Base-by-base conservation (phyloP, 805 yeast genomes). In the Metschnikowia noctiluminum region DNA sequence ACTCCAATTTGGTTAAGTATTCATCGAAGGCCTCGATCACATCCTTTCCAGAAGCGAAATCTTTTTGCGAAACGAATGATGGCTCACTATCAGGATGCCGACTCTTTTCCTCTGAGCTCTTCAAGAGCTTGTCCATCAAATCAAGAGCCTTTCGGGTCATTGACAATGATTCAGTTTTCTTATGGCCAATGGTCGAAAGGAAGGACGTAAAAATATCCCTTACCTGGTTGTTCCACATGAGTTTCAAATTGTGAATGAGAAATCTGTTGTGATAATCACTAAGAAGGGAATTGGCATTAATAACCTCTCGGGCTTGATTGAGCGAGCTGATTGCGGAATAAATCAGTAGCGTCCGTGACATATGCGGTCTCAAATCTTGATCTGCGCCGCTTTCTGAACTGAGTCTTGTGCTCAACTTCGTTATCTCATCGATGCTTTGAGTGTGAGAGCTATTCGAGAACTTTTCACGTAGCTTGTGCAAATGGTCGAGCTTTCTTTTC, bases 211-310 rank as follows among this genome's bases (percentile, higher is more conserved):
- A 68, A 11, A 79, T 69, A 58, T 89, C 81, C 48, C 97, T 71
- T 9, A 83, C 76, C 3, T 69, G 61, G 51, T 86, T 83, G 63
- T 87, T 85, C 96, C 97, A 90, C 56, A 82, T 86, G 56, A 90
- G 62, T 57, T 84, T 80, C 63, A 89, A 74, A 48, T 85, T 81
- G 56, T 89, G 90, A 21, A 89, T 68, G 50, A 84, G 79, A 63
- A 85, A 89, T 42, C 89, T 70, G 62, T 91, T 90, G 50, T 77
- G 78, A 65, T 80, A 86, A 46, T 53, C 71, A 36, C 62, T 60
- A 2, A 62, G 65, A 7, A 62, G 53, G 6, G 64, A 46, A 26
- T 60, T 57, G 35, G 60, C 46, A 12, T 56, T 54, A 2, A 59
- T 49, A 2, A 61, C 65, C 42, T 60, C 60, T 28, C 58, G 50